Evolutionary conservation across 2,329 filamentous ascomycete species (phyloP).

Genomic region (Microdochium nivale): DNA sequence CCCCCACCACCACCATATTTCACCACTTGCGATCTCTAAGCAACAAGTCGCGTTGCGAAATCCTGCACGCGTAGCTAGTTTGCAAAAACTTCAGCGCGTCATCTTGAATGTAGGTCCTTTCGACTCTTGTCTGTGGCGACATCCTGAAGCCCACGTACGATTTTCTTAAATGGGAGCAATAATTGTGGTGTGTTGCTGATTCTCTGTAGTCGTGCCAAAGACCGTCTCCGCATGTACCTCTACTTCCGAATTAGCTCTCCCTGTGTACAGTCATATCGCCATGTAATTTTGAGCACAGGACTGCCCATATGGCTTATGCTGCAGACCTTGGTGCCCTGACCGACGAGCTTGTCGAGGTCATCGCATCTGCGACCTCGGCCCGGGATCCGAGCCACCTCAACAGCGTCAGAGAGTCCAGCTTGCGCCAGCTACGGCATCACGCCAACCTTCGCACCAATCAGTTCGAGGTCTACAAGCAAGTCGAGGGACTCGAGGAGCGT

Average conservation of each 20-base stretch:
- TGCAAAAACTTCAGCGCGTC: no score
- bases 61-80: no score
- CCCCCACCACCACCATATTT: no score
- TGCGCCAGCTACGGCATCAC: constrained; percentile 44
- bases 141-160: no score
- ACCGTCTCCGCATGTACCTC: no score
- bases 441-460: constrained; percentile 62
- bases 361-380: constrained; percentile 42
- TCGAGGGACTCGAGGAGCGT: constrained; percentile 75
- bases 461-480: constrained; percentile 57
- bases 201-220: background rate
- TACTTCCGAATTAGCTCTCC: no score
- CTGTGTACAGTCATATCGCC: background rate
- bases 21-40: no score
- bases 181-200: no score
- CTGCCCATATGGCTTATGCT: constrained; percentile 56
- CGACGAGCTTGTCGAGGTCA: constrained; percentile 60
- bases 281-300: background rate
- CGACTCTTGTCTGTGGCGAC: no score
- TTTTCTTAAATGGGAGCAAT: no score
- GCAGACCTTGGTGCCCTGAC: constrained; percentile 55
- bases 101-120: no score
- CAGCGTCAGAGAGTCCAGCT: constrained; percentile 35
- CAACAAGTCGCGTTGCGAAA: no score
- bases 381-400: constrained; percentile 33